These are phyloP conservation scores for Lipomyces yamadae DNA, from an alignment of 805 yeast genomes.

Conservation along the genomic window DNA sequence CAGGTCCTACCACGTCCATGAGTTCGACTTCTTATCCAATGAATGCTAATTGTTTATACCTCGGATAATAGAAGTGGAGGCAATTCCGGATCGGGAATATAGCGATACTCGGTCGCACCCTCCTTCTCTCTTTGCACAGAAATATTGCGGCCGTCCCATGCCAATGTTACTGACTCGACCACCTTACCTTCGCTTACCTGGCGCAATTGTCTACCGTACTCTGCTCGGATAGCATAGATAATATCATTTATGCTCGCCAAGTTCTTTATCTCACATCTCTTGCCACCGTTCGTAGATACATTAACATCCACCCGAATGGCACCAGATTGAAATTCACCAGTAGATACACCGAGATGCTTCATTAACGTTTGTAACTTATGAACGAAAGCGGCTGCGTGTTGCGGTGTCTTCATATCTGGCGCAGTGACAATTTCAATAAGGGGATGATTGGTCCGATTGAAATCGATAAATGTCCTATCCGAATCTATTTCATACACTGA, in stretches of 20 bases:
- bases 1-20: constrained; percentile 3
- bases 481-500: constrained; percentile 29
- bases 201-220: constrained; percentile 63
- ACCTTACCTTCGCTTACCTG: constrained; percentile 51
- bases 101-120: constrained; percentile 82
- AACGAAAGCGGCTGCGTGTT: constrained; percentile 76
- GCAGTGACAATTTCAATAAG: constrained; percentile 88
- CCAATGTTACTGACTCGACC: constrained; percentile 72
- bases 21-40: background rate
- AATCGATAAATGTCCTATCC: constrained; percentile 60
- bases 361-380: constrained; percentile 78
- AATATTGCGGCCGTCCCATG: constrained; percentile 85
- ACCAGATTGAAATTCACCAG: constrained; percentile 93
- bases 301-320: constrained; percentile 96
- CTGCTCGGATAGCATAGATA: constrained; percentile 65
- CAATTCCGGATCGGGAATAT: constrained; percentile 92
- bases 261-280: constrained; percentile 87
- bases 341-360: constrained; percentile 69
- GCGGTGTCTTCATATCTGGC: constrained; percentile 75
- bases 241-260: constrained; percentile 84
- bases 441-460: constrained; percentile 84
- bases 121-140: constrained; percentile 75
- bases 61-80: constrained; percentile 59
- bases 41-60: constrained; percentile 38
- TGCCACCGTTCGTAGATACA: constrained; percentile 66